phyloP scores from a whole-genome alignment of 192 early-diverging fungal genomes.

The Rhizoclosmatium globosum region DNA sequence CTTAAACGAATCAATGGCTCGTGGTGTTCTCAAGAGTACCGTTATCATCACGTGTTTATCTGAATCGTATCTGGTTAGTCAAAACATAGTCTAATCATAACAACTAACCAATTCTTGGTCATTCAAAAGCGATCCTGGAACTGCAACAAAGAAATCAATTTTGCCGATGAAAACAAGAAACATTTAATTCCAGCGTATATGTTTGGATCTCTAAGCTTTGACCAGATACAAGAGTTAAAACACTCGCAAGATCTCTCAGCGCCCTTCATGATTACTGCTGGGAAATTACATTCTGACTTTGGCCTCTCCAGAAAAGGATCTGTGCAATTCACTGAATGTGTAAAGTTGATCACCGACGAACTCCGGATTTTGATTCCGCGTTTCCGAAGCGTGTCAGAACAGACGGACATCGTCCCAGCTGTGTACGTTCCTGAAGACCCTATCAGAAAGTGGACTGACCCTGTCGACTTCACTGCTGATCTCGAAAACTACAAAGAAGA shows the following conservation, averaged over 20 bases:
- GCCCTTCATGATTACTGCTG: constrained; percentile 25
- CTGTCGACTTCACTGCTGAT: constrained; percentile 31
- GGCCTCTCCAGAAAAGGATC: neutral
- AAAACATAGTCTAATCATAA: too few relatives aligned
- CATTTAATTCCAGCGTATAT: constrained; percentile 18
- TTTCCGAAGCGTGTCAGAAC: neutral
- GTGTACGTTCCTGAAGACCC: neutral
- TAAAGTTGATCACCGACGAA: neutral
- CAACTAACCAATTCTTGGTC: too few relatives aligned
- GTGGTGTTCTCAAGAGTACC: constrained; percentile 14
- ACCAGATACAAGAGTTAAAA: neutral
- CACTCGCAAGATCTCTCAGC: neutral
- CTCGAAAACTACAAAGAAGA: neutral
- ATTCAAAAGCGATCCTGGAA: neutral
- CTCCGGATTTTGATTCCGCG: neutral
- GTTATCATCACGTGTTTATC: constrained; percentile 32
- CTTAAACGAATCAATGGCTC: constrained; percentile 22
- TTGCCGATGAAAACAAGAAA: constrained; percentile 27
- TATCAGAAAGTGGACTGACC: constrained; percentile 21
- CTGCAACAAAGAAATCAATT: constrained; percentile 26
- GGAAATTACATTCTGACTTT: constrained; percentile 21
- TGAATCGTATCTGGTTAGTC: neutral
- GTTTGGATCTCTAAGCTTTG: neutral
- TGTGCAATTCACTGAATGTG: neutral
- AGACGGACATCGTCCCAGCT: neutral